phyloP scores from a whole-genome alignment of 1,139 yeast genomes.

The Eremothecium cymbalariae region DNA sequence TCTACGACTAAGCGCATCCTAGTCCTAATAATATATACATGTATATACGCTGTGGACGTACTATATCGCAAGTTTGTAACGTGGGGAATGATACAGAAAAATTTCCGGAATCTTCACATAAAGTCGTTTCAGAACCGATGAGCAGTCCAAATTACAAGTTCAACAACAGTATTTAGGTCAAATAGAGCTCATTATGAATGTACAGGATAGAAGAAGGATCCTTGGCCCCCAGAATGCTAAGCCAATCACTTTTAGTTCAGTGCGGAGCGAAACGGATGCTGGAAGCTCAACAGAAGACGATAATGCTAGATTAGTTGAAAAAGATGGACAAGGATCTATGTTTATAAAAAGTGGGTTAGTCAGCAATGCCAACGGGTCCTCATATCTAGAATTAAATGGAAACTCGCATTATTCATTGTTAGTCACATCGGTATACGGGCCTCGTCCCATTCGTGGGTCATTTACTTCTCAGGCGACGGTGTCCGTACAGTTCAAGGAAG shows the following conservation, averaged over 20 bases:
- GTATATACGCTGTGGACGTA: no score
- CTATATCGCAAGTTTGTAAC: no score
- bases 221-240: constrained; percentile 57
- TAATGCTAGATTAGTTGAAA: constrained; percentile 8
- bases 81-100: no score
- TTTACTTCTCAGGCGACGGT: constrained; percentile 63
- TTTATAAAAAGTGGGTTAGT: constrained; percentile 52
- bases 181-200: no score
- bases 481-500: constrained; percentile 54
- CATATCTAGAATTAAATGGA: constrained; percentile 58
- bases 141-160: no score
- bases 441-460: constrained; percentile 75
- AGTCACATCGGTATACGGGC: constrained; percentile 76
- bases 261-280: constrained; percentile 13
- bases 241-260: constrained; percentile 39
- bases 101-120: no score
- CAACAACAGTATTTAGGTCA: no score
- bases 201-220: constrained; percentile 61
- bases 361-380: constrained; percentile 74
- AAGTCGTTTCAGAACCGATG: no score
- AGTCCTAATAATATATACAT: no score
- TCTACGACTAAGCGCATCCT: no score
- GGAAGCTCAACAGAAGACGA: constrained; percentile 5
- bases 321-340: constrained; percentile 19
- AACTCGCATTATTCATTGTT: constrained; percentile 38